phyloP scores from a whole-genome alignment of 352 stramenopile species.

The Blastocystis sp. region DNA sequence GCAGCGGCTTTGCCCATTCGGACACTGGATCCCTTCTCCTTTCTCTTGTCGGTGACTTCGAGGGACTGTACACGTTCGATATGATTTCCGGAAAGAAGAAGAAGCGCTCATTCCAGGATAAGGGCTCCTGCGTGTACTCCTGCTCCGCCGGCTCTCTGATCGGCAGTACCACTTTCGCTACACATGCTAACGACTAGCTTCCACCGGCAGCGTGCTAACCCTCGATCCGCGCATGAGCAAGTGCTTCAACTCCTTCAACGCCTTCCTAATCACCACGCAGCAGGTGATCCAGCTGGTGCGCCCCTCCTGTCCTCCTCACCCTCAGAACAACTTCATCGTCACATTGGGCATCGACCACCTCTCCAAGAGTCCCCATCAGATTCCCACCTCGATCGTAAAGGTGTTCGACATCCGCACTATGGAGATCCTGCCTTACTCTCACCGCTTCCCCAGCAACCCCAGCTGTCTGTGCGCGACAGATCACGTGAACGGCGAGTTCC shows the following conservation, averaged over 20 bases:
- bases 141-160: constrained; percentile 15
- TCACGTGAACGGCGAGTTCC: not conserved
- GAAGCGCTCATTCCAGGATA: constrained; percentile 45
- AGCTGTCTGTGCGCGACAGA: constrained; percentile 3
- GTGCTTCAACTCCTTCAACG: constrained; percentile 20
- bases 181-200: not conserved
- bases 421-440: constrained; percentile 41
- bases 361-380: constrained; percentile 5
- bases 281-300: constrained; percentile 41
- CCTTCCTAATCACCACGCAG: constrained; percentile 40
- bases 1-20: constrained; percentile 27
- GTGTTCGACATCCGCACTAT: constrained; percentile 49
- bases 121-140: constrained; percentile 62
- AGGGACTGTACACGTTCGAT: constrained; percentile 54
- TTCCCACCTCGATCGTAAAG: constrained; percentile 31
- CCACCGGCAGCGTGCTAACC: constrained; percentile 7
- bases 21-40: constrained; percentile 24
- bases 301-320: not conserved
- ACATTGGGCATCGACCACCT: constrained; percentile 47
- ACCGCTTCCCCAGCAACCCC: not conserved
- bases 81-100: constrained; percentile 63
- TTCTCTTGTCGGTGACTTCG: constrained; percentile 58
- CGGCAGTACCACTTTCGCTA: not conserved
- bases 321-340: constrained; percentile 34
- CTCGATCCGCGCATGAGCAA: constrained; percentile 61